phyloP scores from a whole-genome alignment of 139 green algal genomes.

The Chlorella sp. region DNA sequence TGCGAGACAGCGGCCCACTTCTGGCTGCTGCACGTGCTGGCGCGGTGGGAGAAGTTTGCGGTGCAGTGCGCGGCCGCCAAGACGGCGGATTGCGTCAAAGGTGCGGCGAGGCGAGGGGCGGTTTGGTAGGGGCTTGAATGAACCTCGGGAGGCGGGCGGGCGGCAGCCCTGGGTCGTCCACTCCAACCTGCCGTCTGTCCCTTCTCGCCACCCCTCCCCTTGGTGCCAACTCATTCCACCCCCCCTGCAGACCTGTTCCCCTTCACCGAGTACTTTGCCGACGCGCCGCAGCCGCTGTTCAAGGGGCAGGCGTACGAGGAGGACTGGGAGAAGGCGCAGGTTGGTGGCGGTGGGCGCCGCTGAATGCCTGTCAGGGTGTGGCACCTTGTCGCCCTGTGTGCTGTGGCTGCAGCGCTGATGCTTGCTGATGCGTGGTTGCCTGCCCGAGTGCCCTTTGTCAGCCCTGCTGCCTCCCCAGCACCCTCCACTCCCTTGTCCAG shows the following conservation, averaged over 20 bases:
- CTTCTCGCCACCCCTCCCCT: background rate
- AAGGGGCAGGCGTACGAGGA: constrained; percentile 58
- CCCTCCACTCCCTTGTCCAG: too few relatives aligned
- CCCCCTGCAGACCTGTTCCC: constrained; percentile 25
- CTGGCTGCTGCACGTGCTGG: constrained; percentile 96
- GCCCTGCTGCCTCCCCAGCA: too few relatives aligned
- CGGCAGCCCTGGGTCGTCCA: background rate
- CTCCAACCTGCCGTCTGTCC: background rate
- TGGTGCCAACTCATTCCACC: too few relatives aligned
- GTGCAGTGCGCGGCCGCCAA: constrained; percentile 36
- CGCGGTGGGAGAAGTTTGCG: constrained; percentile 82
- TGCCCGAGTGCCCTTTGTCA: too few relatives aligned
- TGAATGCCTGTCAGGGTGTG: too few relatives aligned
- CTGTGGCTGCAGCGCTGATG: background rate
- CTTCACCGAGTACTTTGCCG: constrained; percentile 82
- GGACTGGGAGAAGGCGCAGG: constrained; percentile 62
- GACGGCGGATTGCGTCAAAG: constrained; percentile 35
- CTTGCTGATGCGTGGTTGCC: background rate
- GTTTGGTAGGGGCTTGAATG: background rate
- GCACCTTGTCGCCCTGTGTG: background rate
- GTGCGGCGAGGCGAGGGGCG: background rate
- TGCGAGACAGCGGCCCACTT: constrained; percentile 98
- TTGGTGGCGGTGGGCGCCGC: background rate
- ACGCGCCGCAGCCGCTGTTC: constrained; percentile 84
- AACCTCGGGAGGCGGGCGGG: background rate